A percentile compares a stretch with the other conserved stretches of the same genome.
phyloP scores from a whole-genome alignment of 257 asterid species.

The Penstemon davidsonii region DNA sequence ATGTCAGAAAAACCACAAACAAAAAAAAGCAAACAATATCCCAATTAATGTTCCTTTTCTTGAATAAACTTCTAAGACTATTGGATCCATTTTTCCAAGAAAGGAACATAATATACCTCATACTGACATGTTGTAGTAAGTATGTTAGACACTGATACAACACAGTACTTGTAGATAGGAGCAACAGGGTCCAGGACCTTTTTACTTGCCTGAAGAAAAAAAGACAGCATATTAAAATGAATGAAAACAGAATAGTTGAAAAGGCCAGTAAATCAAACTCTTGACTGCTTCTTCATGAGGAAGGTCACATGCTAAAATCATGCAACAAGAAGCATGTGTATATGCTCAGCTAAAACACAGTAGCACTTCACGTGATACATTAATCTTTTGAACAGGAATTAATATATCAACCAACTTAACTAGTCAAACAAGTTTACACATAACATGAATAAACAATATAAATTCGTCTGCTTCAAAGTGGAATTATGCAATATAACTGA shows the following conservation, averaged over 20 bases:
- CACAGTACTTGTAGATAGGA: constrained; percentile 84
- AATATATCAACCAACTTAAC: too few species aligned
- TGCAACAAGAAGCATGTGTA: neutral
- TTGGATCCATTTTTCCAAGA: constrained; percentile 14
- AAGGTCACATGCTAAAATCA: neutral
- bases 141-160: constrained; percentile 86
- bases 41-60: constrained; percentile 6
- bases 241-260: constrained; percentile 16
- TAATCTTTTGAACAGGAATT: too few species aligned
- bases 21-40: neutral
- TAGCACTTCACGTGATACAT: too few species aligned
- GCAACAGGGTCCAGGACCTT: constrained; percentile 90
- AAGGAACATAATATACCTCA: constrained; percentile 57
- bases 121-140: constrained; percentile 97
- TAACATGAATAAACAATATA: too few species aligned
- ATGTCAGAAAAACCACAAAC: neutral
- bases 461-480: too few species aligned
- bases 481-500: too few species aligned
- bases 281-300: neutral
- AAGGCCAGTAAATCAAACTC: constrained; percentile 20
- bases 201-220: constrained; percentile 60
- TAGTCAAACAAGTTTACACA: too few species aligned
- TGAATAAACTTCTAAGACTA: constrained; percentile 2
- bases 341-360: neutral
- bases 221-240: constrained; percentile 16